Evolutionary conservation across 768 basidiomycete species (phyloP).

Genomic region (Termitomyces sp.): DNA sequence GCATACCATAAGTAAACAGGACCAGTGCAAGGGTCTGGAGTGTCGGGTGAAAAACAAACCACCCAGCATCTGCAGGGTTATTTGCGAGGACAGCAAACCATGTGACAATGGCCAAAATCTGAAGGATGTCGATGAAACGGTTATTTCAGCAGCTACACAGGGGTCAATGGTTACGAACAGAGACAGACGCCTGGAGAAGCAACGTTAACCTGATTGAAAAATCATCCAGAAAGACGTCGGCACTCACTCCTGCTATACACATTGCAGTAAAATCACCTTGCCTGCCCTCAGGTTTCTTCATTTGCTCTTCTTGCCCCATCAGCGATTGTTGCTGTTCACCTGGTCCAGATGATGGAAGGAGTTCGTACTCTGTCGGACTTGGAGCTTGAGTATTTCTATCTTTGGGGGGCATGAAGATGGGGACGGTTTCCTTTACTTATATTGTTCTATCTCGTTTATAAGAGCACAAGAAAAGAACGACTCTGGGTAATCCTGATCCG

Average conservation of each 20-base stretch:
- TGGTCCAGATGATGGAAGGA: slow-evolving; percentile 20
- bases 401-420: neutral
- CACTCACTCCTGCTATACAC: slow-evolving; percentile 36
- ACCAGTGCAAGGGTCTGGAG: slow-evolving; percentile 56
- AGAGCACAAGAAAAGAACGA: neutral
- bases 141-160: too few relatives aligned
- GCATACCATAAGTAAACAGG: slow-evolving; percentile 59
- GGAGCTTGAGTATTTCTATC: neutral
- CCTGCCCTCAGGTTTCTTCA: slow-evolving; percentile 33
- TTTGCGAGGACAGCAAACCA: slow-evolving; percentile 12
- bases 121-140: neutral
- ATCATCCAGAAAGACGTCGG: neutral
- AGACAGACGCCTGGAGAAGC: slow-evolving; percentile 2
- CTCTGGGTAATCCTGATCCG: neutral
- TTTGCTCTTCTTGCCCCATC: slow-evolving; percentile 28
- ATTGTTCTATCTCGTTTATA: neutral
- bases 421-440: neutral
- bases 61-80: slow-evolving; percentile 33
- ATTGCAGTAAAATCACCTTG: slow-evolving; percentile 33
- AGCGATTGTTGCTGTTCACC: slow-evolving; percentile 10
- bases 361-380: slow-evolving; percentile 21
- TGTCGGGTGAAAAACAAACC: slow-evolving; percentile 67
- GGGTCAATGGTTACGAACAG: slow-evolving; percentile 2
- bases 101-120: slow-evolving; percentile 13
- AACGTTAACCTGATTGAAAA: neutral